Evolutionary conservation across 2,329 filamentous ascomycete genomes (phyloP).

Genomic region (Calonectria naviculata): DNA sequence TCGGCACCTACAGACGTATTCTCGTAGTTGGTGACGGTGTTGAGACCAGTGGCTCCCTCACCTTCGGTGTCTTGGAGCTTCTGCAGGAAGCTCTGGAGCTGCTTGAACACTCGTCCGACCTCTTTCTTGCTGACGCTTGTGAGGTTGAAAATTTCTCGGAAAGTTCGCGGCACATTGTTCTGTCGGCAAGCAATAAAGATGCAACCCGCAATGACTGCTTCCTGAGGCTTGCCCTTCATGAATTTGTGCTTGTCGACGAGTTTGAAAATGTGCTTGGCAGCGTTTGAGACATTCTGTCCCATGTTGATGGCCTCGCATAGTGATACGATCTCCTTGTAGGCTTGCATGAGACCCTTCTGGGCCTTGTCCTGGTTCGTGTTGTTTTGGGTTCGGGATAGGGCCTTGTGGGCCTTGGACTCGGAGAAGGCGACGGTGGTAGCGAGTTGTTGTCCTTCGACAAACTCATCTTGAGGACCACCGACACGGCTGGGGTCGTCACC

Average conservation of each 20-base stretch:
- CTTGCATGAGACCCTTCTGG: slow-evolving; percentile 83
- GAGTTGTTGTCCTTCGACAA: slow-evolving; percentile 90
- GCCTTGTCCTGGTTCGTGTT: slow-evolving; percentile 87
- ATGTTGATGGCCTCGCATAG: slow-evolving; percentile 89
- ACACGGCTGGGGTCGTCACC: slow-evolving; percentile 98
- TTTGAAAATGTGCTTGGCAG: slow-evolving; percentile 96
- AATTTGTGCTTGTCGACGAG: slow-evolving; percentile 91
- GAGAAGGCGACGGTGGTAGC: slow-evolving; percentile 89
- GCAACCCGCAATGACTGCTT: slow-evolving; percentile 93
- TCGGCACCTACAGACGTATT: slow-evolving; percentile 83
- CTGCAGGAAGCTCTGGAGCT: slow-evolving; percentile 87
- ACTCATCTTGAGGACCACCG: slow-evolving; percentile 89
- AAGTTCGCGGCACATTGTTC: slow-evolving; percentile 86
- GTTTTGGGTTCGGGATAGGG: slow-evolving; percentile 86
- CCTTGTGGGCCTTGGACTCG: slow-evolving; percentile 76
- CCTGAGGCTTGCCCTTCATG: slow-evolving; percentile 95
- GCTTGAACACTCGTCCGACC: slow-evolving; percentile 95
- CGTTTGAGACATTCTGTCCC: slow-evolving; percentile 83
- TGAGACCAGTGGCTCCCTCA: slow-evolving; percentile 57
- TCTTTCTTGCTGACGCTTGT: slow-evolving; percentile 98
- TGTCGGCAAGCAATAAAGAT: slow-evolving; percentile 98
- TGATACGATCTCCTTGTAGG: slow-evolving; percentile 89
- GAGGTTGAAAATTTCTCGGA: slow-evolving; percentile 92
- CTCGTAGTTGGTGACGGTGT: slow-evolving; percentile 76
- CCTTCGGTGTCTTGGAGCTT: slow-evolving; percentile 72